Percentiles rank a stretch among this genome's conserved stretches.
Conservation (phyloP, 2,329 filamentous ascomycete species). For the Xylariaceae sp. region DNA sequence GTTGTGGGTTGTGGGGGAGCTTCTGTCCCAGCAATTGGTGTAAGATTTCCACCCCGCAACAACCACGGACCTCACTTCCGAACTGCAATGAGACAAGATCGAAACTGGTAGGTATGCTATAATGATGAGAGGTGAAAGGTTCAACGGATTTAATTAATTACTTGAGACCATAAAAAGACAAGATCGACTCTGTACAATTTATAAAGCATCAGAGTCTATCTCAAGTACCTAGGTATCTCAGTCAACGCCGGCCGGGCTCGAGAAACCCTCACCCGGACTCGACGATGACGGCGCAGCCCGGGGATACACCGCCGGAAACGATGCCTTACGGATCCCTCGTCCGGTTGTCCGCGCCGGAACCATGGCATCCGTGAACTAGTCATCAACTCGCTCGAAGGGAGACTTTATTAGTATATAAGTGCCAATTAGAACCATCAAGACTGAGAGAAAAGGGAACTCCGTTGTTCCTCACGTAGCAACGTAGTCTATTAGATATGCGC, state of each 20-base stretch:
- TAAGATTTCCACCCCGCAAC: conserved; percentile 2
- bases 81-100: conserved; percentile 5
- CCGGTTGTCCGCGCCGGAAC: conserved; percentile 9
- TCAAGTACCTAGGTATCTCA: too few relatives aligned
- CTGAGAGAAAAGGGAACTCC: background rate
- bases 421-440: background rate
- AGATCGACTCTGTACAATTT: too few relatives aligned
- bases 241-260: too few relatives aligned
- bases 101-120: background rate
- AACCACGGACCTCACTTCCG: conserved; percentile 16
- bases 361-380: conserved; percentile 13
- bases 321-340: background rate
- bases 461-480: background rate
- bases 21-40: conserved; percentile 12
- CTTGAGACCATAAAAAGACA: too few relatives aligned
- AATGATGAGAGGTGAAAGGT: too few relatives aligned
- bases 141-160: too few relatives aligned
- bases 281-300: background rate
- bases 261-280: too few relatives aligned
- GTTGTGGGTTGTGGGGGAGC: background rate
- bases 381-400: background rate
- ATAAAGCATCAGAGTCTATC: too few relatives aligned
- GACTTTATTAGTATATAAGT: conserved; percentile 4
- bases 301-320: background rate
- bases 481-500: too few relatives aligned